Evolutionary conservation across 2,329 filamentous ascomycete genomes (phyloP).

Genomic region (Aspergillus ochraceus): DNA sequence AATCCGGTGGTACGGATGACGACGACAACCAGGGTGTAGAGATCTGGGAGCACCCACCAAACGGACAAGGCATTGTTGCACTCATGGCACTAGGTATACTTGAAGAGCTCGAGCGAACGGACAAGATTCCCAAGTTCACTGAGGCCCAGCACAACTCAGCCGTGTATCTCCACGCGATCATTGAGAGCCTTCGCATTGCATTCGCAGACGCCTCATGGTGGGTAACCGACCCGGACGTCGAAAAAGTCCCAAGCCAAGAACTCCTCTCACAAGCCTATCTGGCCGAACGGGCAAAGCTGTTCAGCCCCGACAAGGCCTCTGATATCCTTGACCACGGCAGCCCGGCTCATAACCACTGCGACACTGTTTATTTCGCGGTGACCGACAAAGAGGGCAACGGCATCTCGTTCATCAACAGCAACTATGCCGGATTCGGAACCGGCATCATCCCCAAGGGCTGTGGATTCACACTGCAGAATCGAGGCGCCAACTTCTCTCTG

Average conservation of each 20-base stretch:
- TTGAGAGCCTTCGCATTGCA: slow-evolving; percentile 83
- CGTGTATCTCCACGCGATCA: slow-evolving; percentile 78
- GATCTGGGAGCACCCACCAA: slow-evolving; percentile 95
- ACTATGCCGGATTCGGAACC: slow-evolving; percentile 84
- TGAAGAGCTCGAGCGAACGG: slow-evolving; percentile 75
- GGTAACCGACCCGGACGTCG: slow-evolving; percentile 77
- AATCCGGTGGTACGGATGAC: slow-evolving; percentile 46
- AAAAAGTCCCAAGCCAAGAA: slow-evolving; percentile 66
- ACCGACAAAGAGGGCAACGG: slow-evolving; percentile 83
- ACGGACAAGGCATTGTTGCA: slow-evolving; percentile 93
- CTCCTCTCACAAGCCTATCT: slow-evolving; percentile 76
- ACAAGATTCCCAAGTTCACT: slow-evolving; percentile 70
- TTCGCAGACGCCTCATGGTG: slow-evolving; percentile 92
- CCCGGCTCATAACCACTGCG: slow-evolving; percentile 79
- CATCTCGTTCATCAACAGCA: slow-evolving; percentile 95
- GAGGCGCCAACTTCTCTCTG: slow-evolving; percentile 82
- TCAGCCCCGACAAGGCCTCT: slow-evolving; percentile 54
- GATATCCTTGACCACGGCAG: slow-evolving; percentile 68
- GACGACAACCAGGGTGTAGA: slow-evolving; percentile 58
- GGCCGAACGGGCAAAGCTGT: slow-evolving; percentile 65
- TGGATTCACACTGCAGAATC: slow-evolving; percentile 93
- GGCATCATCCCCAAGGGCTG: slow-evolving; percentile 80
- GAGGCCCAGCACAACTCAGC: slow-evolving; percentile 76
- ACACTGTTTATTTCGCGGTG: slow-evolving; percentile 92
- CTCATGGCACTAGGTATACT: slow-evolving; percentile 92